Evolutionary conservation across 2,329 filamentous ascomycete genomes (phyloP).

Genomic region (Scytalidium sp.): DNA sequence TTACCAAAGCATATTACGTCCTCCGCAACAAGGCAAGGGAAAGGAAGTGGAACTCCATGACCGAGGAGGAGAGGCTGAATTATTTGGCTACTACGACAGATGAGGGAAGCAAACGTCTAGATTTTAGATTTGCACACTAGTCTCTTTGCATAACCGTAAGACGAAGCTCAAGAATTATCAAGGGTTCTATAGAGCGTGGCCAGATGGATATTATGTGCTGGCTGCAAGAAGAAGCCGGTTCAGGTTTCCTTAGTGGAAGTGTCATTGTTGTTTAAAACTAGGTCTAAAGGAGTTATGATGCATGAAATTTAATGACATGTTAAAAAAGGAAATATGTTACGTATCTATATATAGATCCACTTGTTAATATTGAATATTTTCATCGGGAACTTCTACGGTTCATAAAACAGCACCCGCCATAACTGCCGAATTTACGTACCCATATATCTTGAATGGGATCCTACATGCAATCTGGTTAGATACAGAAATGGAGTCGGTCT

Average conservation of each 20-base stretch:
- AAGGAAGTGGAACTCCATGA: constrained; percentile 38
- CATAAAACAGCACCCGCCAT: no score
- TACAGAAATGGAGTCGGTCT: no score
- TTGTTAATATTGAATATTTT: no score
- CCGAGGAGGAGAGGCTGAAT: constrained; percentile 34
- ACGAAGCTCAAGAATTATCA: neutral
- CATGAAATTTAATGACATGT: neutral
- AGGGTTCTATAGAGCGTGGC: no score
- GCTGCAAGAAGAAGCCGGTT: no score
- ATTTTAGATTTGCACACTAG: constrained; percentile 35
- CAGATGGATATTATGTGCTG: no score
- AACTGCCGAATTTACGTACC: no score
- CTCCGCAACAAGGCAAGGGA: constrained; percentile 36
- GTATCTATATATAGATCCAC: neutral
- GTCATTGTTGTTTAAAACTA: no score
- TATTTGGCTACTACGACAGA: constrained; percentile 39
- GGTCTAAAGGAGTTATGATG: neutral
- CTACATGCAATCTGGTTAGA: no score
- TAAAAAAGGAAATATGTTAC: neutral
- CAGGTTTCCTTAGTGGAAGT: no score
- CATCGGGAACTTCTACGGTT: no score
- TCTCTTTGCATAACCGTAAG: neutral
- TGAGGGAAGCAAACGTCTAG: constrained; percentile 35
- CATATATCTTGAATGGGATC: no score
- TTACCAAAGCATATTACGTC: constrained; percentile 41